Conservation (phyloP, 768 basidiomycete genomes). For the Filobasidium wieringae region DNA sequence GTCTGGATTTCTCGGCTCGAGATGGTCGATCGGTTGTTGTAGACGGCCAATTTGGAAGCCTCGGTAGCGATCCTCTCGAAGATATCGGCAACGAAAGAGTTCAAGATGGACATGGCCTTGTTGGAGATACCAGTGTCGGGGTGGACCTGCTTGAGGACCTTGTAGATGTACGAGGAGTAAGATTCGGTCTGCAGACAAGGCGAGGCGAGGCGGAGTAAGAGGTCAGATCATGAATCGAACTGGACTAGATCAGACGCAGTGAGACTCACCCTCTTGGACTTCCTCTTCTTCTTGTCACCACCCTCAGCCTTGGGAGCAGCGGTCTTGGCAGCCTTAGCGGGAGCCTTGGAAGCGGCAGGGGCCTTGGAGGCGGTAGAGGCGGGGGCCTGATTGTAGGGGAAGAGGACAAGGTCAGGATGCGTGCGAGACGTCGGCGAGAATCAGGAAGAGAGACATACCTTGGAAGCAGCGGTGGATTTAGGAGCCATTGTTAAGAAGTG, state of each 20-base stretch:
- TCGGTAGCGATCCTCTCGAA: conserved; percentile 46
- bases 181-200: conserved; percentile 60
- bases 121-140: conserved; percentile 49
- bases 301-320: conserved; percentile 52
- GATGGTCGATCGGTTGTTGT: conserved; percentile 98
- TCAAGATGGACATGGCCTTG: conserved; percentile 91
- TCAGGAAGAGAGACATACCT: conserved; percentile 20
- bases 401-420: background rate
- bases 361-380: conserved; percentile 73
- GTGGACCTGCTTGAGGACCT: conserved; percentile 93
- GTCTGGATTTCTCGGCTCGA: conserved; percentile 98
- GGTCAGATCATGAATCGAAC: background rate
- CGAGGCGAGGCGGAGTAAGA: background rate
- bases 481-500: conserved; percentile 26
- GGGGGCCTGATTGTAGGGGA: conserved; percentile 42
- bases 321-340: conserved; percentile 70
- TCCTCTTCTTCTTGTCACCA: conserved; percentile 69
- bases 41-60: conserved; percentile 67
- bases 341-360: conserved; percentile 52
- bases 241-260: background rate
- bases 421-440: background rate
- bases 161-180: conserved; percentile 75
- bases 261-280: conserved; percentile 56
- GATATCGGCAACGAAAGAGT: conserved; percentile 89
- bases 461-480: conserved; percentile 41